These are phyloP conservation scores for Meyerozyma elateridarum DNA, from an alignment of 1,139 yeast genomes.

Conservation along the genomic window DNA sequence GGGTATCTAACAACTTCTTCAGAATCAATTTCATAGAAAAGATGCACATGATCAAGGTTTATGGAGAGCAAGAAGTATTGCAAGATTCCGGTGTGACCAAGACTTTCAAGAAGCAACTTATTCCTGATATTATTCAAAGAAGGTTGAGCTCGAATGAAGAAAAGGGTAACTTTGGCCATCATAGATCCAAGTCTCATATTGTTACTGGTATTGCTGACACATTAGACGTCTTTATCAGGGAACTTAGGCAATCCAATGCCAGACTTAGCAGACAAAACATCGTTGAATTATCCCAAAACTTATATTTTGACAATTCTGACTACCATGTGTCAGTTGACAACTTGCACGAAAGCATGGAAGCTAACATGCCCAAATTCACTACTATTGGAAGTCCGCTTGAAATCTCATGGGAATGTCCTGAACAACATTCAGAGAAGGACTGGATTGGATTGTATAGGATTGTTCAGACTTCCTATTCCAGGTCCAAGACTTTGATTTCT, in stretches of 20 bases:
- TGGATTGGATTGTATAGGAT: constrained; percentile 80
- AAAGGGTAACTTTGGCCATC: constrained; percentile 12
- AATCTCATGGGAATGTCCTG: constrained; percentile 56
- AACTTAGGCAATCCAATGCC: constrained; percentile 29
- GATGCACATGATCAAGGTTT: constrained; percentile 73
- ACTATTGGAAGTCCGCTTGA: constrained; percentile 51
- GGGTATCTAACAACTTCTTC: constrained; percentile 66
- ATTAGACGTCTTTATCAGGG: constrained; percentile 37
- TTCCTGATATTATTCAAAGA: constrained; percentile 38
- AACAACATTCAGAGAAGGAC: constrained; percentile 42
- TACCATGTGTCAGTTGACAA: constrained; percentile 26
- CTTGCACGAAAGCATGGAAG: constrained; percentile 15
- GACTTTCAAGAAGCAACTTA: constrained; percentile 51
- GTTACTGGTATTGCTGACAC: constrained; percentile 30
- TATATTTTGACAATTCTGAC: constrained; percentile 36
- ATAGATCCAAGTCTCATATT: constrained; percentile 21
- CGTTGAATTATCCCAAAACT: constrained; percentile 37
- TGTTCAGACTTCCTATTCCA: constrained; percentile 55
- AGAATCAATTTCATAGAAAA: constrained; percentile 74
- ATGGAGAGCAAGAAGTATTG: constrained; percentile 60
- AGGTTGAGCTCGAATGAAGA: constrained; percentile 22
- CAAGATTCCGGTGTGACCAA: constrained; percentile 66
- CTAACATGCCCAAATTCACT: constrained; percentile 20
- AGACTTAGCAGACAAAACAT: constrained; percentile 35
- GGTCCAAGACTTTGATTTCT: constrained; percentile 55